Evolutionary conservation across 106 monocot genomes (phyloP), one percentile per base, ranked within the genome.

Genomic region (Platanthera zijinensis): DNA sequence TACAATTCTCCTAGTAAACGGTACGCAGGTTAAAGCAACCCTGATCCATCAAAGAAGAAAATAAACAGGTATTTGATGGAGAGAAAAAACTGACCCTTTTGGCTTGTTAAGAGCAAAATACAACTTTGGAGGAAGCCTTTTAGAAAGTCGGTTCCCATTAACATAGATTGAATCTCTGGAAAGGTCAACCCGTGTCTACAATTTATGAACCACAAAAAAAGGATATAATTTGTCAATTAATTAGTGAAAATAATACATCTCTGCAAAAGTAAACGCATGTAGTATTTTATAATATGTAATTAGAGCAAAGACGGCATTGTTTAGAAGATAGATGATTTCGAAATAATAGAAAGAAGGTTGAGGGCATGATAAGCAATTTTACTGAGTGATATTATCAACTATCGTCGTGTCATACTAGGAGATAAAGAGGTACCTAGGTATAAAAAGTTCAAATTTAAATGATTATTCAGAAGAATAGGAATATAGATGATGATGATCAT

Each of bases 21-120:
- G 0, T 7, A 73, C n/a, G 5, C 22, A 21, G 21, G 2, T 0
- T 52, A 21, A 69, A 18, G 18, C 5, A 71, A 54, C 48, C 0
- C 25, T 48, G 54, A 68, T 18, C 51, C 49, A 72, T 51, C 9
- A 51, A 71, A 48, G 6, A 61, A 6, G n/a, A 61, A 3, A 61
- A 18, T 47, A 80, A 76, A 69, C 18, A 77, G 49, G 6, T 6
- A 57, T 69, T 14, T 3, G 6, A 71, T 63, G 66, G 50, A 53
- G 21, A 14, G 13, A 77, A n/a, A 1, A 51, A 48, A 63, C 84
- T 45, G 28, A 99, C 99, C 94, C 91, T 88, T 94, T 99, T 73
- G 99, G 99, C 79, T 99, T 99, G 86, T 99, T 94, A 68, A 99
- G 76, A n/a, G 92, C 92, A 88, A 99, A 99, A 86, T 99, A 94